A percentile compares a stretch with the other conserved stretches of the same genome.
Conservation (phyloP, 805 yeast genomes). For the Saturnispora zaruensis region DNA sequence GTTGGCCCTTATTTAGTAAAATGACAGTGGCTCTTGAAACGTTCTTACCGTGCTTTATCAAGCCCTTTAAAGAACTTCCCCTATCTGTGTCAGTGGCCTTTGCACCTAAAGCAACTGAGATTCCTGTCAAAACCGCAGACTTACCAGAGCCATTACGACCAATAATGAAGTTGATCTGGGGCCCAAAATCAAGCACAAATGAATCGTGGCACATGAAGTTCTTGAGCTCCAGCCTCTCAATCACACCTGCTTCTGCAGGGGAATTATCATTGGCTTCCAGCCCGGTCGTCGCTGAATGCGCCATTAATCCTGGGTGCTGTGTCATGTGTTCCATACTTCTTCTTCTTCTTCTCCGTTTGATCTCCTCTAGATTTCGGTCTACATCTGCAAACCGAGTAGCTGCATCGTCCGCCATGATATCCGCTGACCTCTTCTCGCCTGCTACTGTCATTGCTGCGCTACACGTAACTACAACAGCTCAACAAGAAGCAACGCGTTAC, state of each 20-base stretch:
- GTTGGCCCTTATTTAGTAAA: constrained; percentile 56
- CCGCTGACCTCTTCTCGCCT: constrained; percentile 2
- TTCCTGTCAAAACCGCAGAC: constrained; percentile 79
- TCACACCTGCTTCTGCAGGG: constrained; percentile 54
- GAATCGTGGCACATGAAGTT: constrained; percentile 90
- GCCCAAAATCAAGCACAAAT: constrained; percentile 67
- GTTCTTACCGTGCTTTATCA: constrained; percentile 69
- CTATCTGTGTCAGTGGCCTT: constrained; percentile 82
- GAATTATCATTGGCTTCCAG: constrained; percentile 16
- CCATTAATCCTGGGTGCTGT: constrained; percentile 12
- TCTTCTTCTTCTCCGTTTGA: constrained; percentile 8
- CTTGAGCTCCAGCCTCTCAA: constrained; percentile 50
- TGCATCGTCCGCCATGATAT: neutral
- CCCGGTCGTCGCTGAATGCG: neutral
- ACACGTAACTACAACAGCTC: neutral
- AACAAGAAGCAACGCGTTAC: neutral
- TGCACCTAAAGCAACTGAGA: constrained; percentile 81
- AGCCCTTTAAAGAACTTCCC: constrained; percentile 58
- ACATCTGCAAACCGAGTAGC: constrained; percentile 23
- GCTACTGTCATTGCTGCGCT: neutral
- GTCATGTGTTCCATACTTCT: constrained; percentile 18
- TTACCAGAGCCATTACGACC: constrained; percentile 93
- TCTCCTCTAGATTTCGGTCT: constrained; percentile 16
- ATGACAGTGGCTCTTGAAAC: constrained; percentile 61
- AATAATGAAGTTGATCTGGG: constrained; percentile 74